Evolutionary conservation across 257 asterid genomes (phyloP), one percentile per base, ranked within the genome.

Genomic region (Solanum bulbocastanum): DNA sequence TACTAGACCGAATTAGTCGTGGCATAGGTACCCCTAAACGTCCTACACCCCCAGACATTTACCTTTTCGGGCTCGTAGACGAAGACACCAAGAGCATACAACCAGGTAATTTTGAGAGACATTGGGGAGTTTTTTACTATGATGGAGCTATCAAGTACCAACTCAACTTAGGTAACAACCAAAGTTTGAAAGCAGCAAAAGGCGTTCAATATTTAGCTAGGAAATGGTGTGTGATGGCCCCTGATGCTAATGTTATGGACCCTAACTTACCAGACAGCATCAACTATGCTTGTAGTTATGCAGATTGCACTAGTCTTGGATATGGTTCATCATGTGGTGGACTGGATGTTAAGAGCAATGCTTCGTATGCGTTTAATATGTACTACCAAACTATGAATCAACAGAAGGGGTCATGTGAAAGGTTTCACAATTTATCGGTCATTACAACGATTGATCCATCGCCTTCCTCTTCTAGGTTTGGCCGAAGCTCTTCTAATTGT

Each of bases 231-330:
- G 71, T 95, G 1, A 92, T 95, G 98, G 92, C 92, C 37, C 97
- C 98, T 0, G 93, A 92, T 4, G 98, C 98, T 2, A 91, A 92
- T 30, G 2, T 78, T 3, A 35, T 87, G 88, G 97, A 94, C 86
- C 96, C 98, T 15, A 90, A 75, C 4, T 36, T 97, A 87, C 86
- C 92, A 20, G 86, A 87, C 89, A 86, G 93, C 25, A 27, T 96
- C 40, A 85, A 87, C 27, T 32, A 84, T 4, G 98, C 99, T 3
- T 97, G 99, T 72, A 92, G 89, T 16, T 93, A 94, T 9, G 98
- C 98, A 0, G 99, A 96, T 86, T 97, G 99, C 93, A 97, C 99
- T 39, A 94, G 98, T 27, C 97, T 97, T 1, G 98, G 98, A 25
- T 92, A 12, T n/a, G 98, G 98, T 16, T 95, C 98, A 1, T 94